Evolutionary conservation across 139 green algal genomes (phyloP).

Genomic region (Gonium pectorale): DNA sequence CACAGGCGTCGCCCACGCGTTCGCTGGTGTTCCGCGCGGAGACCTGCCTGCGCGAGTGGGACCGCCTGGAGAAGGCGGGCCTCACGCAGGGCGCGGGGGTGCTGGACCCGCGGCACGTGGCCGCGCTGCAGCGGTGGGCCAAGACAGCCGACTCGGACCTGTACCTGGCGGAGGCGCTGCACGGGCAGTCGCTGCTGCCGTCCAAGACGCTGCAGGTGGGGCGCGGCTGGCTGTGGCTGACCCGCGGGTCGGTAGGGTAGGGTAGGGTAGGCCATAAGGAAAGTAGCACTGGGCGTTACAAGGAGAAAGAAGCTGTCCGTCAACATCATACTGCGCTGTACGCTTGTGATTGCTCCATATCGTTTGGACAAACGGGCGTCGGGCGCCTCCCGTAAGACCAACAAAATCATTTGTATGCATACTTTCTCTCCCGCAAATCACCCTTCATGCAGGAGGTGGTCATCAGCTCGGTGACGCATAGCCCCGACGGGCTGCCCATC

Average conservation of each 20-base stretch:
- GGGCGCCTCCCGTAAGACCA: too few relatives aligned
- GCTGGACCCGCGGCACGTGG: slow-evolving; percentile 50
- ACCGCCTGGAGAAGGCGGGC: slow-evolving; percentile 61
- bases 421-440: too few relatives aligned
- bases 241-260: too few relatives aligned
- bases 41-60: slow-evolving; percentile 82
- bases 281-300: too few relatives aligned
- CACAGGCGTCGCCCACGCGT: slow-evolving; percentile 67
- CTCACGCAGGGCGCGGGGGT: slow-evolving; percentile 47
- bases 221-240: neutral
- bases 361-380: too few relatives aligned
- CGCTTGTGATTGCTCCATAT: too few relatives aligned
- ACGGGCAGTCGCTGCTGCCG: slow-evolving; percentile 63
- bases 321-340: too few relatives aligned
- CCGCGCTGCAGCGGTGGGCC: slow-evolving; percentile 73
- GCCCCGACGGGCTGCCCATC: slow-evolving; percentile 3
- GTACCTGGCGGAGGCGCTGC: slow-evolving; percentile 75
- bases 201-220: slow-evolving; percentile 59
- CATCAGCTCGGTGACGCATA: slow-evolving; percentile 18
- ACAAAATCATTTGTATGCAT: too few relatives aligned
- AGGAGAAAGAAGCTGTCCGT: too few relatives aligned
- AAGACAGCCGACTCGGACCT: slow-evolving; percentile 73
- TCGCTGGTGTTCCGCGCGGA: slow-evolving; percentile 70
- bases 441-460: slow-evolving; percentile 58
- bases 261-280: too few relatives aligned